Percentiles rank a stretch among this genome's conserved stretches.
Evolutionary conservation across 129 eudicot genomes (phyloP).

Genomic region (Artemisia tridentata): DNA sequence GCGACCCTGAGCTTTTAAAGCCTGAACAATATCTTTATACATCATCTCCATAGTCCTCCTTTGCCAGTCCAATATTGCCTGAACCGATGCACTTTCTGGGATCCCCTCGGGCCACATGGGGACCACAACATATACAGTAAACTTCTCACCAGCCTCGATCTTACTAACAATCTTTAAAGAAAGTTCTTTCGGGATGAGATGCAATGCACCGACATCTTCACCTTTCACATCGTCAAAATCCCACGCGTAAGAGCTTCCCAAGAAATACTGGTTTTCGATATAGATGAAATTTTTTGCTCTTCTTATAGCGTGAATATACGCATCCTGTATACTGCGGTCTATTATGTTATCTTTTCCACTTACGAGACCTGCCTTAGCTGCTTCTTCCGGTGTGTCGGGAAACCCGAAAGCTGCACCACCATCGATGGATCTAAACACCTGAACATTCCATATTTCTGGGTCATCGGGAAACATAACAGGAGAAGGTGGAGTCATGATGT

Average conservation of each 20-base stretch:
- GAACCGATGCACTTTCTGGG: no score
- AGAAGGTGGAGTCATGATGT: slow-evolving; percentile 56
- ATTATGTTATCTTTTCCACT: slow-evolving; percentile 84
- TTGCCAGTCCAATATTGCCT: no score
- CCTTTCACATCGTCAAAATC: slow-evolving; percentile 51
- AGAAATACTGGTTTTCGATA: slow-evolving; percentile 79
- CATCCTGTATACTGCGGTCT: slow-evolving; percentile 84
- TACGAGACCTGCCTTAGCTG: slow-evolving; percentile 66
- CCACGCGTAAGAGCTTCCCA: slow-evolving; percentile 75
- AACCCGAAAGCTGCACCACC: slow-evolving; percentile 92
- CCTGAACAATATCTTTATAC: slow-evolving; percentile 68
- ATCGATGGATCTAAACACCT: slow-evolving; percentile 69
- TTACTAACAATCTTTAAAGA: no score
- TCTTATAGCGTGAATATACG: slow-evolving; percentile 77
- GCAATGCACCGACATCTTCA: slow-evolving; percentile 74
- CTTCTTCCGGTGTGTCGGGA: slow-evolving; percentile 74
- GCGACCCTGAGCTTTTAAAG: slow-evolving; percentile 53
- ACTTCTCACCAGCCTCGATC: no score
- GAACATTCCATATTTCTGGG: slow-evolving; percentile 71
- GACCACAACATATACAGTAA: no score
- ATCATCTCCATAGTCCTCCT: slow-evolving; percentile 87
- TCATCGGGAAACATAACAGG: slow-evolving; percentile 71
- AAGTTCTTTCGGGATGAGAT: no score
- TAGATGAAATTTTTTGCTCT: slow-evolving; percentile 73
- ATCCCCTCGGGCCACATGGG: no score